phyloP scores from a whole-genome alignment of 495 filamentous ascomycete species.

The Podospora comata region DNA sequence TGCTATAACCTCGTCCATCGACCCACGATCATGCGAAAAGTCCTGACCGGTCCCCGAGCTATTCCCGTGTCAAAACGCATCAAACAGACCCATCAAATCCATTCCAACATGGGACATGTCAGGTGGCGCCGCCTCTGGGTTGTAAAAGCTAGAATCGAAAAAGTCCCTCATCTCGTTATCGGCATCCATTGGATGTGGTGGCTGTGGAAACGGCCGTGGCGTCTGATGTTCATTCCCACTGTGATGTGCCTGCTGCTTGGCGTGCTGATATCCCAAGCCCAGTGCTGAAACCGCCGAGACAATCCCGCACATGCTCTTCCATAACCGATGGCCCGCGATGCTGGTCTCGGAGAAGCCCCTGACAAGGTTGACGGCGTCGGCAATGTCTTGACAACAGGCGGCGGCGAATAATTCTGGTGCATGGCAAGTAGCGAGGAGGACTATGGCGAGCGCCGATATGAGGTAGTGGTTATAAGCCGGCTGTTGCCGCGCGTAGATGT shows the following conservation, averaged over 20 bases:
- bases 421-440: background rate
- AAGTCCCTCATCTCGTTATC: background rate
- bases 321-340: slow-evolving; percentile 1
- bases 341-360: background rate
- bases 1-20: background rate
- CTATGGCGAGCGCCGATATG: background rate
- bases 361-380: background rate
- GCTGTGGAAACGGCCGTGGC: too few relatives aligned
- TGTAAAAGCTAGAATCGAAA: background rate
- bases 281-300: slow-evolving; percentile 1
- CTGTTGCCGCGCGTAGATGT: background rate
- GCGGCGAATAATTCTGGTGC: background rate
- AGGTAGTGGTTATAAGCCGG: background rate
- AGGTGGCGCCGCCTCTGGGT: background rate
- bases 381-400: background rate
- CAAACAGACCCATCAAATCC: background rate
- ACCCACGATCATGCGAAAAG: background rate
- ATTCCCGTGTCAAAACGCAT: background rate
- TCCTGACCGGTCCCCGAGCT: background rate
- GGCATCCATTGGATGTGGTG: too few relatives aligned
- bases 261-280: background rate
- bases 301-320: slow-evolving; percentile 13
- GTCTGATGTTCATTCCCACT: background rate
- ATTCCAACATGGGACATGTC: background rate
- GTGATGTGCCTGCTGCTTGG: background rate